phyloP scores from a whole-genome alignment of 2,329 filamentous ascomycete genomes.

The Lachnellula cervina region DNA sequence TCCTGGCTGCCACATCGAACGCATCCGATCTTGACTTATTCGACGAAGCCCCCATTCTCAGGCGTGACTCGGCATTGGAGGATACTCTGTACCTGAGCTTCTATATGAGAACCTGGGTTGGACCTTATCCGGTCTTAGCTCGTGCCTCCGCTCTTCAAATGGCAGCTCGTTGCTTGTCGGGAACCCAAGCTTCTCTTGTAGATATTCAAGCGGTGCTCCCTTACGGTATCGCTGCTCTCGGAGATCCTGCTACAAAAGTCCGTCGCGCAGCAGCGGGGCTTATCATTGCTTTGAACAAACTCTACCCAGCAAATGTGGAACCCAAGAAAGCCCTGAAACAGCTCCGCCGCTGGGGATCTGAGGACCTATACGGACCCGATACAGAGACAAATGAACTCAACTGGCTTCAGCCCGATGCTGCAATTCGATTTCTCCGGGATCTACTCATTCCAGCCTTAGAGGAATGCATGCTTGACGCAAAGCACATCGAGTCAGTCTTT shows the following conservation, averaged over 20 bases:
- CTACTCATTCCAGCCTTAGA: constrained; percentile 73
- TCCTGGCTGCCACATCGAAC: constrained; percentile 49
- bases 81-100: constrained; percentile 69
- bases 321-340: constrained; percentile 38
- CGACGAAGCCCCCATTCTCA: constrained; percentile 50
- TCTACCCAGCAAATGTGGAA: constrained; percentile 40
- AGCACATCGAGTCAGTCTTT: constrained; percentile 62
- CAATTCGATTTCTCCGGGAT: constrained; percentile 56
- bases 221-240: constrained; percentile 69
- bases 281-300: constrained; percentile 49
- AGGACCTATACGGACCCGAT: constrained; percentile 58
- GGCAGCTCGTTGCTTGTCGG: constrained; percentile 53
- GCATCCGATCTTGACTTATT: constrained; percentile 33
- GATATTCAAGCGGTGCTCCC: constrained; percentile 81
- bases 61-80: constrained; percentile 49
- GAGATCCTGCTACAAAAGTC: constrained; percentile 70
- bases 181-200: constrained; percentile 42
- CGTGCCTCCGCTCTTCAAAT: constrained; percentile 65
- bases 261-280: constrained; percentile 70
- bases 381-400: constrained; percentile 43
- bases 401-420: constrained; percentile 55
- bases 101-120: constrained; percentile 69
- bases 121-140: constrained; percentile 63
- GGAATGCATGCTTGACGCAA: constrained; percentile 77
- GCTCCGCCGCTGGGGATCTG: constrained; percentile 52